Evolutionary conservation across 2,329 filamentous ascomycete genomes (phyloP).

Genomic region (Aureobasidium sp.): DNA sequence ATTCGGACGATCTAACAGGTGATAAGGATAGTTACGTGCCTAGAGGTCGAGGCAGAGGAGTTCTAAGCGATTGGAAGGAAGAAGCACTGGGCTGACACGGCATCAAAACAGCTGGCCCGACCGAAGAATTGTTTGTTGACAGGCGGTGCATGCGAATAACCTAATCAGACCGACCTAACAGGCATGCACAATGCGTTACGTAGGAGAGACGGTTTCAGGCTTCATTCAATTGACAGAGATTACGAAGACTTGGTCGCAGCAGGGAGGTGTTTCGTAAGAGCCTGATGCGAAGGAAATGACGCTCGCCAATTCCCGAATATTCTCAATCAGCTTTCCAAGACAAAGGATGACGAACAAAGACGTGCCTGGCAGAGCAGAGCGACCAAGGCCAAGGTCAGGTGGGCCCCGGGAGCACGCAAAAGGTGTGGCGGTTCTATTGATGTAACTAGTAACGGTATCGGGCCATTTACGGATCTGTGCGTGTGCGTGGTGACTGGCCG

Average conservation of each 20-base stretch:
- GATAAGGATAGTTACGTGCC: conserved; percentile 6
- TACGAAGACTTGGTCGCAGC: not conserved
- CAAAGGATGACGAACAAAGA: conserved; percentile 7
- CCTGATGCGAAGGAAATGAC: not conserved
- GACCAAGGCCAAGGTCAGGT: conserved; percentile 1
- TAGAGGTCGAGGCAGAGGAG: not conserved
- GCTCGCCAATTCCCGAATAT: conserved; percentile 2
- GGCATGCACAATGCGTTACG: not conserved
- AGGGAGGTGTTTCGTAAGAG: not conserved
- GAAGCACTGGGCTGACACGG: conserved; percentile 1
- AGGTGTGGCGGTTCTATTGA: conserved; percentile 4
- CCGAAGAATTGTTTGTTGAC: conserved; percentile 9
- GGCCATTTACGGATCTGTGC: conserved; percentile 1
- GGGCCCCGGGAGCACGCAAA: conserved; percentile 6
- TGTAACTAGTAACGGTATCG: not conserved
- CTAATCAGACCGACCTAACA: not conserved
- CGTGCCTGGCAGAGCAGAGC: conserved; percentile 1
- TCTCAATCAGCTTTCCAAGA: not conserved
- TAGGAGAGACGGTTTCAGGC: conserved; percentile 5
- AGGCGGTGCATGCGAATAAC: not conserved
- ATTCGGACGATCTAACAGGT: conserved; percentile 8
- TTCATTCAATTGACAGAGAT: not conserved
- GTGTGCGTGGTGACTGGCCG: not conserved
- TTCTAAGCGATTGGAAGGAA: conserved; percentile 6
- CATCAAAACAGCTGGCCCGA: conserved; percentile 5